These are phyloP conservation scores for Rutidosis leptorrhynchoides DNA, from an alignment of 129 eudicot species.

Conservation along the genomic window DNA sequence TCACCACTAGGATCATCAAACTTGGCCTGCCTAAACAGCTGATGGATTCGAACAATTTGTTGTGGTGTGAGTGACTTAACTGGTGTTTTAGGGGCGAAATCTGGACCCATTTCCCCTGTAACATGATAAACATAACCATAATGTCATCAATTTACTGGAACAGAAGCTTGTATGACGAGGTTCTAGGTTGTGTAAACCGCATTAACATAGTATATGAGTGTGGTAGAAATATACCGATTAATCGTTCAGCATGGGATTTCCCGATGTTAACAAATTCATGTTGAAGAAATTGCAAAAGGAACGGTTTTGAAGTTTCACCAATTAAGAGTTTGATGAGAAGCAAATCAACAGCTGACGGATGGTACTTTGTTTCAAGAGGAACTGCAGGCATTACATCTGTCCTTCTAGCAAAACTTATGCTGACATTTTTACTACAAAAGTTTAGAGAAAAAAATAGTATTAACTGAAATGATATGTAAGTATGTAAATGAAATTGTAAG, in stretches of 20 bases:
- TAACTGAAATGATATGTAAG: conserved; percentile 8
- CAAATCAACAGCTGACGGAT: conserved; percentile 98
- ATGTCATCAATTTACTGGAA: not conserved
- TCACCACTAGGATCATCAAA: conserved; percentile 99
- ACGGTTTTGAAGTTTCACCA: conserved; percentile 77
- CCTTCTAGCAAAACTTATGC: conserved; percentile 86
- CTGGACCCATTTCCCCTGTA: conserved; percentile 98
- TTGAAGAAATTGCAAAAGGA: conserved; percentile 92
- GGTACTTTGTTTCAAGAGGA: conserved; percentile 94
- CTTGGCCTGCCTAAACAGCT: conserved; percentile 98
- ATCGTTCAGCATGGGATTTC: conserved; percentile 84
- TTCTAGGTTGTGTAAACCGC: conserved; percentile 15
- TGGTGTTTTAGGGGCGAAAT: conserved; percentile 71
- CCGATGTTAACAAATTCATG: conserved; percentile 95
- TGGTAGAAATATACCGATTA: conserved; percentile 58
- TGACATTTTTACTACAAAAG: conserved; percentile 78
- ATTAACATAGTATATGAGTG: not conserved
- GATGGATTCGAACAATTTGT: conserved; percentile 99
- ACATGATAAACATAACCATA: conserved; percentile 16
- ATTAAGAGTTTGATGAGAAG: conserved; percentile 91
- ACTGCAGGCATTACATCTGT: conserved; percentile 95
- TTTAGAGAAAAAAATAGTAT: conserved; percentile 3
- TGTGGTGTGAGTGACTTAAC: conserved; percentile 87
- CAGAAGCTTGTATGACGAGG: not conserved
- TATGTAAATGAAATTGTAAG: not conserved